Evolutionary conservation across 2,329 filamentous ascomycete genomes (phyloP).

Genomic region (Botryotinia convoluta): DNA sequence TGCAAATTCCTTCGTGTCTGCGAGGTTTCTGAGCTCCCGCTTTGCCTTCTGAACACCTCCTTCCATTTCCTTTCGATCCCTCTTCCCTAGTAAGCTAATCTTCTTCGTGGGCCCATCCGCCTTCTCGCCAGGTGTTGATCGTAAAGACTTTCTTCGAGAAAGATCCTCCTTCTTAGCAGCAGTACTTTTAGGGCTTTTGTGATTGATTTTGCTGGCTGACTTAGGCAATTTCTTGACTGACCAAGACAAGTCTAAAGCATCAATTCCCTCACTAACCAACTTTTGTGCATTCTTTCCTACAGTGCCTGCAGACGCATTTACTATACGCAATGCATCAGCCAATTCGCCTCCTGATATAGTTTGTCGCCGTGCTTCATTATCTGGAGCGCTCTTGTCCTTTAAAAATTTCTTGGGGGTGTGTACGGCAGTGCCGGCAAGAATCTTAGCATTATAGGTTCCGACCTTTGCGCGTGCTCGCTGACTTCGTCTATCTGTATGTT

Average conservation of each 20-base stretch:
- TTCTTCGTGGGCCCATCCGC: conserved; percentile 47
- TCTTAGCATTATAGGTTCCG: conserved; percentile 65
- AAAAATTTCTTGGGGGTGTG: conserved; percentile 46
- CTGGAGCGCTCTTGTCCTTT: conserved; percentile 41
- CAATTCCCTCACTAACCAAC: conserved; percentile 42
- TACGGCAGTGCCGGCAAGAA: conserved; percentile 59
- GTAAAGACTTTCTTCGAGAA: conserved; percentile 41
- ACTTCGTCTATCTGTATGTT: conserved; percentile 44
- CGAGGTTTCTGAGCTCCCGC: conserved; percentile 58
- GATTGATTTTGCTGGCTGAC: conserved; percentile 32
- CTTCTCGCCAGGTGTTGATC: conserved; percentile 43
- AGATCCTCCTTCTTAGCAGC: conserved; percentile 32
- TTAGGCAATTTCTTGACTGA: conserved; percentile 43
- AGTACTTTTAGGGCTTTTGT: conserved; percentile 36
- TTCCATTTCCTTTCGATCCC: conserved; percentile 54
- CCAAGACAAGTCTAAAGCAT: conserved; percentile 49
- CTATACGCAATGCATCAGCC: conserved; percentile 35
- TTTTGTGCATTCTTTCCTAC: conserved; percentile 34
- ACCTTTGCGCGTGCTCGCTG: conserved; percentile 55
- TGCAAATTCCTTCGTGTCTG: conserved; percentile 61
- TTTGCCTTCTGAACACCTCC: conserved; percentile 44
- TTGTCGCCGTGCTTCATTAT: conserved; percentile 41
- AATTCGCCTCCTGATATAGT: conserved; percentile 45
- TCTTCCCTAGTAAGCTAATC: conserved; percentile 58
- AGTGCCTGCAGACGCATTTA: conserved; percentile 30